Evolutionary conservation across 2,329 filamentous ascomycete genomes (phyloP).

Genomic region (Neonectria neomacrospora): DNA sequence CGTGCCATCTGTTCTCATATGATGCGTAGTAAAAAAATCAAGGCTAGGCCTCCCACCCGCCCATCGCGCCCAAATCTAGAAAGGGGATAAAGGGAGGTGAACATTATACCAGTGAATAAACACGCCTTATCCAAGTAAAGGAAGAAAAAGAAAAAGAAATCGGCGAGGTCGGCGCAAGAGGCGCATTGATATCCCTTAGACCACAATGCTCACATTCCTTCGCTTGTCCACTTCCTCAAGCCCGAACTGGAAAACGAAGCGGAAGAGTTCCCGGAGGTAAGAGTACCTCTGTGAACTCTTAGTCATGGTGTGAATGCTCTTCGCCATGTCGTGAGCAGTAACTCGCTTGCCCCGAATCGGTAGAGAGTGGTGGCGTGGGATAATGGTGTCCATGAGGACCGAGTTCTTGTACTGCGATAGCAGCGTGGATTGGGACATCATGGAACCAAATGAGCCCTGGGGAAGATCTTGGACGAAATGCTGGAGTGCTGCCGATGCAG

Average conservation of each 20-base stretch:
- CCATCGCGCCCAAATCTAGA: conserved; percentile 30
- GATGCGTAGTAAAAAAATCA: conserved; percentile 22
- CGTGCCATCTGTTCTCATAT: conserved; percentile 30
- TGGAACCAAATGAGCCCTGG: conserved; percentile 79
- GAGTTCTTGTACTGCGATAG: conserved; percentile 84
- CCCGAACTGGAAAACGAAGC: conserved; percentile 85
- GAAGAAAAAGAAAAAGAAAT: conserved; percentile 24
- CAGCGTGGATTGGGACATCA: conserved; percentile 75
- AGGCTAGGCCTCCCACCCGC: conserved; percentile 16
- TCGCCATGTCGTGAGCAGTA: conserved; percentile 79
- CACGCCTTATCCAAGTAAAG: conserved; percentile 5
- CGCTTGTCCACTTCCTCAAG: conserved; percentile 79
- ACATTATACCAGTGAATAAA: conserved; percentile 8
- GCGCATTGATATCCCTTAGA: conserved; percentile 44
- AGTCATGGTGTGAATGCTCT: conserved; percentile 81
- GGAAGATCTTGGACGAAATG: conserved; percentile 81
- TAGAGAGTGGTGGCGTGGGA: conserved; percentile 54
- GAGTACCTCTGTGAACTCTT: conserved; percentile 73
- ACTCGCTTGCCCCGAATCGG: conserved; percentile 69
- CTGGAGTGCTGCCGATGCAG: conserved; percentile 68
- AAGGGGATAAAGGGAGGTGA: conserved; percentile 19
- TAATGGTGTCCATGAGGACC: conserved; percentile 75
- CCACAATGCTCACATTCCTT: conserved; percentile 71
- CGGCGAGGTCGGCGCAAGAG: neutral
- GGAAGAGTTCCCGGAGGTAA: conserved; percentile 85